phyloP scores from a whole-genome alignment of 2,329 filamentous ascomycete species.

The Beauveria sp. region DNA sequence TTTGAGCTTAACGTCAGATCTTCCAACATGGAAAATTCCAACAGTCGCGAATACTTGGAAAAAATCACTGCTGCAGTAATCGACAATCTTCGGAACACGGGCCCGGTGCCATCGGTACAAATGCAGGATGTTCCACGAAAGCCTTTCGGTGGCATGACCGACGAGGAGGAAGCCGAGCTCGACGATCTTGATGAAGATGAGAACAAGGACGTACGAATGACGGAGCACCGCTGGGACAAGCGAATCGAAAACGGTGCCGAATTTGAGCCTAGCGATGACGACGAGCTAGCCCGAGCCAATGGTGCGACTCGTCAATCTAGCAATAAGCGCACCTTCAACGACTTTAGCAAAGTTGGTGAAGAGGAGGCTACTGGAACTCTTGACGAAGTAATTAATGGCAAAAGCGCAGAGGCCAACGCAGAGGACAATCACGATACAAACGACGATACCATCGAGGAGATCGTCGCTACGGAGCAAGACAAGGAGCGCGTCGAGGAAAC shows the following conservation, averaged over 20 bases:
- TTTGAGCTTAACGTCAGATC: conserved; percentile 86
- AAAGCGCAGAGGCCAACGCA: conserved; percentile 21
- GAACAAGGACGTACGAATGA: conserved; percentile 76
- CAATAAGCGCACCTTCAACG: conserved; percentile 43
- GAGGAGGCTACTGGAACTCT: conserved; percentile 32
- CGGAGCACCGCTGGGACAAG: conserved; percentile 76
- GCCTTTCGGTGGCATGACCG: conserved; percentile 53
- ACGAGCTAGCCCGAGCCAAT: conserved; percentile 67
- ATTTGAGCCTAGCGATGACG: conserved; percentile 81
- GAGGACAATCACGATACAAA: conserved; percentile 29
- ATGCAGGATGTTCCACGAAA: conserved; percentile 69
- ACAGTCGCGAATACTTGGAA: conserved; percentile 73
- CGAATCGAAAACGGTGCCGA: conserved; percentile 70
- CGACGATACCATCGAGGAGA: conserved; percentile 38
- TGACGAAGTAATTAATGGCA: conserved; percentile 25
- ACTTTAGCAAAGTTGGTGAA: conserved; percentile 39
- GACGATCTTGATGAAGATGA: conserved; percentile 74
- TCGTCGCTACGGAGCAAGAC: conserved; percentile 24
- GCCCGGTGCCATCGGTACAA: conserved; percentile 82
- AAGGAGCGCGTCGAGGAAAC: conserved; percentile 17
- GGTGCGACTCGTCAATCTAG: conserved; percentile 54
- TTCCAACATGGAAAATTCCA: conserved; percentile 85
- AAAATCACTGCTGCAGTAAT: conserved; percentile 74
- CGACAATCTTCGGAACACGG: conserved; percentile 80
- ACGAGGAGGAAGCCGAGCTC: conserved; percentile 58